These are phyloP conservation scores for Chalciporus pseudorubinellus DNA, from an alignment of 768 basidiomycete genomes.

Conservation along the genomic window DNA sequence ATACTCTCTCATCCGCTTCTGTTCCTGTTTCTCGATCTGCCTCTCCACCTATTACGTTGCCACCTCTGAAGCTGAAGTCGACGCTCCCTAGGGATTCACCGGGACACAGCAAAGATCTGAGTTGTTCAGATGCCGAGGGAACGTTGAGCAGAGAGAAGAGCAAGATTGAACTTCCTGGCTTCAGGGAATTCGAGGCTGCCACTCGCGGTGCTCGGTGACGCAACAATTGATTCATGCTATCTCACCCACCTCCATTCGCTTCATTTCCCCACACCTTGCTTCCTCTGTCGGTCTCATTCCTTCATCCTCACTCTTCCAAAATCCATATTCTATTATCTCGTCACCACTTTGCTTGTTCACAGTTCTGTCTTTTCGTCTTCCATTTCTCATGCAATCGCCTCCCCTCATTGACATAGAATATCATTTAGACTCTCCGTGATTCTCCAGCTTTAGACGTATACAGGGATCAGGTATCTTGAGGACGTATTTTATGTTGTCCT, in stretches of 20 bases:
- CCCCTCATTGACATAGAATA: slow-evolving; percentile 21
- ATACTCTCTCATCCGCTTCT: slow-evolving; percentile 19
- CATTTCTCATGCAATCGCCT: slow-evolving; percentile 9
- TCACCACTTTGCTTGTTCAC: slow-evolving; percentile 5
- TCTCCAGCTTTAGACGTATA: slow-evolving; percentile 20
- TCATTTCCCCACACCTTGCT: background rate
- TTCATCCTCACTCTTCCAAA: slow-evolving; percentile 4
- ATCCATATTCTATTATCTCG: slow-evolving; percentile 20
- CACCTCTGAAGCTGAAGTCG: slow-evolving; percentile 58
- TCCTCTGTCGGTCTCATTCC: slow-evolving; percentile 7
- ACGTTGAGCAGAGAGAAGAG: slow-evolving; percentile 16
- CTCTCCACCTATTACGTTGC: slow-evolving; percentile 69
- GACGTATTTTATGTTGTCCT: slow-evolving; percentile 35
- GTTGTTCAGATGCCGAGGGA: slow-evolving; percentile 21
- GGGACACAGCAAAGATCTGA: slow-evolving; percentile 19
- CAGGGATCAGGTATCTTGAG: slow-evolving; percentile 35
- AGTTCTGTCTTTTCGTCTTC: background rate
- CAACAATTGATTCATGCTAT: background rate
- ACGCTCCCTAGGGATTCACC: slow-evolving; percentile 11
- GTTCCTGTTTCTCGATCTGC: slow-evolving; percentile 60
- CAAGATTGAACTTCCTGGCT: slow-evolving; percentile 57
- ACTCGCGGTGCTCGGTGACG: slow-evolving; percentile 21
- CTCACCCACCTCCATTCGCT: background rate
- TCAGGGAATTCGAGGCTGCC: slow-evolving; percentile 63
- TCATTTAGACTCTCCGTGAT: slow-evolving; percentile 19